Evolutionary conservation across 805 yeast genomes (phyloP), one percentile per base, ranked within the genome.

Genomic region (Pichia thaimueangensis): DNA sequence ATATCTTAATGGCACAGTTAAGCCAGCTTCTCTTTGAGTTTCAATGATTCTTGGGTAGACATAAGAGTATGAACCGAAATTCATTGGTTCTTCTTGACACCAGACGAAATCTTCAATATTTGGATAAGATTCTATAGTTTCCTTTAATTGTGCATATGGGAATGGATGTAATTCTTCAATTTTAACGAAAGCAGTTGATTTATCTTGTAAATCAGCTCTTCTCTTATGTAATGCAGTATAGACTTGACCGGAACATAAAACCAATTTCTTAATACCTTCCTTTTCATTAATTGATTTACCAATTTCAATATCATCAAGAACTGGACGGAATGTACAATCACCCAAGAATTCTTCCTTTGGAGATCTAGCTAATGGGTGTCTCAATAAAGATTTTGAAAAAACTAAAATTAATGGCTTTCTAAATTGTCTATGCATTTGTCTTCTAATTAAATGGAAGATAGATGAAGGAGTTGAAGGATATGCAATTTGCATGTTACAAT

Each of bases 361-460:
- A 30, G 97, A 88, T 71, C 95, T 80, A 42, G 99, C 99, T 65
- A 93, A 77, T 68, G 98, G 98, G 63, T 89, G 96, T 75, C 99
- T 86, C 65, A 93, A 74, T 67, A 93, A 76, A 43, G 87, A 81
- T 72, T 93, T 93, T 43, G 97, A 91, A 78, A 93, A 88, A 70
- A 91, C 77, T 50, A 86, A 60, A 42, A 79, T 71, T 70, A 93
- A 74, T 45, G 98, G 93, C 67, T 84, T 83, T 74, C 98, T 83
- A 76, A 93, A 93, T 72, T 91, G 97, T 70, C 98, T 86, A 70
- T 91, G 97, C 88, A 88, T 89, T 76, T 93, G 98, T 74, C 99
- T 85, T 77, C 99, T 86, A 65, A 91, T 70, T 60, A 89, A 72
- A 66, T 93, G 99, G 95, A 93, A 93, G 64, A 88, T 64, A 65